Base-by-base conservation (phyloP, 1,139 yeast genomes). In the Magnusiomyces fungicola region DNA sequence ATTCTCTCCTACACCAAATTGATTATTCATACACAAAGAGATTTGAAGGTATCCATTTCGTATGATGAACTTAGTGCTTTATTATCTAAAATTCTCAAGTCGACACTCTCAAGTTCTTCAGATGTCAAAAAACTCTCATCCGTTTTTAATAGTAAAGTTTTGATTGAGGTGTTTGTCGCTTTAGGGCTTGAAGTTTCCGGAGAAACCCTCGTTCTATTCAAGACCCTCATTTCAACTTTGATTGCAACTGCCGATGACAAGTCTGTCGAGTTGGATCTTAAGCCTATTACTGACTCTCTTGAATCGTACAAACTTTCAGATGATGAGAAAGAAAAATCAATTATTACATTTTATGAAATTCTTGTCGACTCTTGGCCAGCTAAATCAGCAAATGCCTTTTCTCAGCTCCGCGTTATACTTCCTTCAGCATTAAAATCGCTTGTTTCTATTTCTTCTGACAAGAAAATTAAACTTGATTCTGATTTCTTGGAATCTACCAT, bases 51-150 rank as follows among this genome's bases (percentile, higher is more conserved):
- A 3, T n/a, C 6, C 9, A 3, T 25, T 7, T 41, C 44, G n/a
- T 41, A 29, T 14, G 24, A 29, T 5, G 19, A 16, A 2, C 12
- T 14, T 10, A 41, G 44, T 29, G 5, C 14, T 7, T 29, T 41
- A 18, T 19, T 41, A 7, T 25, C 19, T 34, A 32, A 43, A 16
- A 32, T 43, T 9, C 7, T 43, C 16, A 33, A 34, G 23, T 43
- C 46, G n/a, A 43, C 40, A 2, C 18, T 43, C 3, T 32, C 46
- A 7, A 41, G 37, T 21, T 12, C 29, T 14, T 43, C 46, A 14
- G 54, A 51, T 22, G n/a, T 51, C 24, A 45, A 47, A 43, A 48
- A 48, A 16, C 1, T 51, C 10, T 39, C 47, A n/a, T 23, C 50
- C 1, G 18, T 29, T 2, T 51, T 51, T 40, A 47, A 49, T 24